These are phyloP conservation scores for Bondarzewia mesenterica DNA, from an alignment of 1,284 basidiomycete species.

Conservation along the genomic window DNA sequence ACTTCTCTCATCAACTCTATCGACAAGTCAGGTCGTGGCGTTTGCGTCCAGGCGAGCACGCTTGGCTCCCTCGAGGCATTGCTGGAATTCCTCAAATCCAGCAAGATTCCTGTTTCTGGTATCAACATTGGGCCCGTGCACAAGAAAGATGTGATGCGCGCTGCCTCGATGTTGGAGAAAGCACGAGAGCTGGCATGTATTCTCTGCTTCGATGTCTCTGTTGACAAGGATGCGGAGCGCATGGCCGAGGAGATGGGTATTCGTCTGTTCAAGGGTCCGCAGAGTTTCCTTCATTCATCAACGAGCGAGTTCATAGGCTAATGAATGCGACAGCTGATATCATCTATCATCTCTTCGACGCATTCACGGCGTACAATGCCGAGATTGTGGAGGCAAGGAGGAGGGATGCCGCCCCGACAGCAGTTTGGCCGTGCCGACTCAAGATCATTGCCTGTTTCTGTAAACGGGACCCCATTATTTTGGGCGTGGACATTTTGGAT, in stretches of 20 bases:
- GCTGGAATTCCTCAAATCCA: slow-evolving; percentile 89
- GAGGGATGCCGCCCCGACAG: slow-evolving; percentile 87
- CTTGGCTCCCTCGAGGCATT: slow-evolving; percentile 96
- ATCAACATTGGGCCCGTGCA: slow-evolving; percentile 99
- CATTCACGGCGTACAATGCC: slow-evolving; percentile 94
- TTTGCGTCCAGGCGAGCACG: slow-evolving; percentile 97
- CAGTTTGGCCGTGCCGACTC: slow-evolving; percentile 95
- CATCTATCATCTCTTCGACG: slow-evolving; percentile 98
- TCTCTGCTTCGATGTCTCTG: slow-evolving; percentile 94
- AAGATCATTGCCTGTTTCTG: slow-evolving; percentile 91
- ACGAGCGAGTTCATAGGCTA: slow-evolving; percentile 2
- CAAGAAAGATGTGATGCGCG: slow-evolving; percentile 92
- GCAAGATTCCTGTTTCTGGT: slow-evolving; percentile 96
- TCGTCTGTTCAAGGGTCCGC: slow-evolving; percentile 82
- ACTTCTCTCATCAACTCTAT: slow-evolving; percentile 87
- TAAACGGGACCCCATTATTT: slow-evolving; percentile 95
- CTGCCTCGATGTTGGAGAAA: slow-evolving; percentile 92
- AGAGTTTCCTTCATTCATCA: background rate
- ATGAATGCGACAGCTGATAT: slow-evolving; percentile 65
- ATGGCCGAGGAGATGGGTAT: slow-evolving; percentile 93
- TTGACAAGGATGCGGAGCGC: slow-evolving; percentile 88
- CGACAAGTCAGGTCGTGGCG: slow-evolving; percentile 92
- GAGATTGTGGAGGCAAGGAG: slow-evolving; percentile 93
- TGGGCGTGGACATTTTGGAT: slow-evolving; percentile 96
- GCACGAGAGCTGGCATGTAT: slow-evolving; percentile 94